phyloP scores from a whole-genome alignment of 1,139 yeast species.

The Wickerhamomyces sp. region DNA sequence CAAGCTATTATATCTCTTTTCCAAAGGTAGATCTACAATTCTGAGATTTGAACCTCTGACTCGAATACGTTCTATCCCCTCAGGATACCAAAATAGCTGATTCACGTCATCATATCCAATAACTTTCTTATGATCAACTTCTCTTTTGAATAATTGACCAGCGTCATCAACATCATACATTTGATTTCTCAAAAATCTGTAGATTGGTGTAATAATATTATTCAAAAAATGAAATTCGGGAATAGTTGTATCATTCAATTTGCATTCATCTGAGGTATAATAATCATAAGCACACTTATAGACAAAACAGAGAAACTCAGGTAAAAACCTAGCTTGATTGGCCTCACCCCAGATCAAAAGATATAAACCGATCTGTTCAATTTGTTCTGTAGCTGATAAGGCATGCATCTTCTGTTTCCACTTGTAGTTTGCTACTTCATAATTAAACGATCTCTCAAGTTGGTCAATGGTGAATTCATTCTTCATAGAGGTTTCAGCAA shows the following conservation, averaged over 20 bases:
- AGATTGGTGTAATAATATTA: slow-evolving; percentile 71
- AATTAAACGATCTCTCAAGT: slow-evolving; percentile 55
- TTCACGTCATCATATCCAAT: slow-evolving; percentile 88
- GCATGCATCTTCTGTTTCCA: slow-evolving; percentile 63
- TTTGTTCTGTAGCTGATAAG: slow-evolving; percentile 49
- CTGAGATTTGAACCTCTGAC: slow-evolving; percentile 36
- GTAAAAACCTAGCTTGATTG: slow-evolving; percentile 75
- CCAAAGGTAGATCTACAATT: slow-evolving; percentile 40
- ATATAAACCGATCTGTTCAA: slow-evolving; percentile 64
- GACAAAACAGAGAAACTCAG: slow-evolving; percentile 80
- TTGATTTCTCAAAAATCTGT: slow-evolving; percentile 56
- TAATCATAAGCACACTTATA: slow-evolving; percentile 74
- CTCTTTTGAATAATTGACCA: slow-evolving; percentile 41
- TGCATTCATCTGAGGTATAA: slow-evolving; percentile 13
- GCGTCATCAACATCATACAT: slow-evolving; percentile 34
- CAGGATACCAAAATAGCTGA: slow-evolving; percentile 77
- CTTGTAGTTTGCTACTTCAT: slow-evolving; percentile 50
- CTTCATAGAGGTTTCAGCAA: slow-evolving; percentile 27
- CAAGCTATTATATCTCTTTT: slow-evolving; percentile 44
- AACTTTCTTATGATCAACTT: slow-evolving; percentile 62
- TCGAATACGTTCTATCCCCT: slow-evolving; percentile 50
- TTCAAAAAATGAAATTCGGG: slow-evolving; percentile 49
- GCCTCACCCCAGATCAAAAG: slow-evolving; percentile 89
- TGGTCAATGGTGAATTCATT: slow-evolving; percentile 34
- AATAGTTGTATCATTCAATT: background rate